Conservation (phyloP, 192 early-diverging fungal genomes). For the Entomortierella parvispora region DNA sequence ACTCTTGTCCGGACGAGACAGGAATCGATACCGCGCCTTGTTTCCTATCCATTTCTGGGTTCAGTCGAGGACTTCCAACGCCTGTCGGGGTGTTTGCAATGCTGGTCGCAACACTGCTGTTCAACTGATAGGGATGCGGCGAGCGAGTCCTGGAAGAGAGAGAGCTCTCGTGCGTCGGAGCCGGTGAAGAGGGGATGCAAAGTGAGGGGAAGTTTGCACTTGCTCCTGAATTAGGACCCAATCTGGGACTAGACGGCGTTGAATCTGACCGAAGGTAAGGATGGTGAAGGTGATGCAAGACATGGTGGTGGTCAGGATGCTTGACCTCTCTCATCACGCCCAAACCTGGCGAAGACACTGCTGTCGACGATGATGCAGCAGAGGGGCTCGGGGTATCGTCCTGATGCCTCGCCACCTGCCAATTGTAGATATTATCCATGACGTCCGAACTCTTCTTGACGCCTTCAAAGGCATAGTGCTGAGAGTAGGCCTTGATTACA, state of each 20-base stretch:
- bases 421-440: conserved; percentile 54
- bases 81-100: conserved; percentile 33
- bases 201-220: conserved; percentile 36
- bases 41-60: conserved; percentile 20
- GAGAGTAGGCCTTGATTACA: conserved; percentile 49
- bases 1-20: background rate
- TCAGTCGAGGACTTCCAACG: conserved; percentile 26
- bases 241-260: conserved; percentile 34
- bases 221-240: conserved; percentile 10
- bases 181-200: conserved; percentile 48
- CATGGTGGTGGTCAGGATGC: conserved; percentile 51
- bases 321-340: conserved; percentile 44
- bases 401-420: conserved; percentile 50
- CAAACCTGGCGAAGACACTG: conserved; percentile 15
- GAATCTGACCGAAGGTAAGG: conserved; percentile 46
- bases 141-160: conserved; percentile 27
- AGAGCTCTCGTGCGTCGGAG: conserved; percentile 34
- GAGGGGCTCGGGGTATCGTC: conserved; percentile 45
- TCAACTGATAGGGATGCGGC: conserved; percentile 33
- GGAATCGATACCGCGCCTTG: background rate
- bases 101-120: conserved; percentile 42
- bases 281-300: conserved; percentile 48
- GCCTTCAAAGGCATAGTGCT: conserved; percentile 49
- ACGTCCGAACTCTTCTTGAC: conserved; percentile 53
- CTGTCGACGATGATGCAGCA: background rate